A percentile compares a stretch with the other conserved stretches of the same genome.
phyloP scores from a whole-genome alignment of 164 flowering plant genomes.

The Paratinospora sagittata region DNA sequence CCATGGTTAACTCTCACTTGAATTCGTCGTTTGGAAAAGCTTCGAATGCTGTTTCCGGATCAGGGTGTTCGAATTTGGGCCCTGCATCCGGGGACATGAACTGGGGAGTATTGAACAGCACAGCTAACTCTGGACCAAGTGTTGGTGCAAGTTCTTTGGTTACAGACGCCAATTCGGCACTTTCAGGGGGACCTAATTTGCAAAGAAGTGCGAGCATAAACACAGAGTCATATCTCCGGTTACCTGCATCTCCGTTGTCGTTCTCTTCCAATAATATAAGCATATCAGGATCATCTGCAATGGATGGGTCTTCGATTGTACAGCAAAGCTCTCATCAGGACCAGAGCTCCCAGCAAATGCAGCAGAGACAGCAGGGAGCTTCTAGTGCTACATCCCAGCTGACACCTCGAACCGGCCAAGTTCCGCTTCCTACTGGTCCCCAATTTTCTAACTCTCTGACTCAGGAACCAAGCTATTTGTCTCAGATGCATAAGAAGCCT shows the following conservation, averaged over 20 bases:
- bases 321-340: slow-evolving; percentile 72
- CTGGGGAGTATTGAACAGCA: slow-evolving; percentile 52
- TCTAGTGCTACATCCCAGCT: slow-evolving; percentile 76
- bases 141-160: slow-evolving; percentile 93
- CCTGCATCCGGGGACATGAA: slow-evolving; percentile 69
- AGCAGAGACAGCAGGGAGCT: slow-evolving; percentile 59
- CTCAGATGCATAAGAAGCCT: slow-evolving; percentile 77
- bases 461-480: slow-evolving; percentile 52
- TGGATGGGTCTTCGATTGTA: slow-evolving; percentile 62
- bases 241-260: slow-evolving; percentile 92
- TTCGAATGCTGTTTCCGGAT: slow-evolving; percentile 50
- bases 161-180: slow-evolving; percentile 90
- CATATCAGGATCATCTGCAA: slow-evolving; percentile 72
- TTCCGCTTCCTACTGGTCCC: slow-evolving; percentile 34
- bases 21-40: slow-evolving; percentile 71
- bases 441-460: slow-evolving; percentile 38
- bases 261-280: slow-evolving; percentile 86
- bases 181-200: slow-evolving; percentile 89
- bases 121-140: slow-evolving; percentile 85
- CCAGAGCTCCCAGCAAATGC: slow-evolving; percentile 44
- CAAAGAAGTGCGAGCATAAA: slow-evolving; percentile 95
- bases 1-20: slow-evolving; percentile 52
- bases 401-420: slow-evolving; percentile 45
- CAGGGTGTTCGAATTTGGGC: slow-evolving; percentile 43
- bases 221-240: slow-evolving; percentile 66